Percentiles rank a stretch among this genome's conserved stretches.
Evolutionary conservation across 495 filamentous ascomycete genomes (phyloP).

Genomic region (Aspergillus carlsbadensis): DNA sequence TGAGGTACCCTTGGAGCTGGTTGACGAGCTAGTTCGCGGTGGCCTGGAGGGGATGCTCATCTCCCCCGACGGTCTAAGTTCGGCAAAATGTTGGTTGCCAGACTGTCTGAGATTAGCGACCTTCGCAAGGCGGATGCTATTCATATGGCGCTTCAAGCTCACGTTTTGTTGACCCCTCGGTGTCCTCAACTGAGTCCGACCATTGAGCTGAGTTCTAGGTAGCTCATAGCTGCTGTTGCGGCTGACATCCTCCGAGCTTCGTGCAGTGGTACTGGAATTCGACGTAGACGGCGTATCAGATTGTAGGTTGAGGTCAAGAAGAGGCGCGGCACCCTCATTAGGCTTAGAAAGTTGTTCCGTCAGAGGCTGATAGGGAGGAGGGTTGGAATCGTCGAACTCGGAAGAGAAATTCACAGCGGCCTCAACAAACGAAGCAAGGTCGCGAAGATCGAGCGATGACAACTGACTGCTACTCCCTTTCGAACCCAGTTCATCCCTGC

Average conservation of each 20-base stretch:
- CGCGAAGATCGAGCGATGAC: slow-evolving; percentile 34
- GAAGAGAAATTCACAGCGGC: slow-evolving; percentile 32
- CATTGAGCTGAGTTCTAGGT: background rate
- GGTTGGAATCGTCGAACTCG: slow-evolving; percentile 27
- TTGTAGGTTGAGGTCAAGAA: background rate
- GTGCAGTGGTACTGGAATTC: background rate
- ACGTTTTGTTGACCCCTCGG: background rate
- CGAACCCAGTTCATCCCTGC: slow-evolving; percentile 8
- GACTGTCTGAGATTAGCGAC: slow-evolving; percentile 1
- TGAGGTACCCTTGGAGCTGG: slow-evolving; percentile 10
- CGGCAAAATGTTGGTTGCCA: background rate
- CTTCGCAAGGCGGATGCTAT: background rate
- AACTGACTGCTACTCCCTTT: slow-evolving; percentile 22
- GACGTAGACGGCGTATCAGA: background rate
- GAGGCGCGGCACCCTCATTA: background rate
- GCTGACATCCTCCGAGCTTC: background rate
- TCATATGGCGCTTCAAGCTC: background rate
- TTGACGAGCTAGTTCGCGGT: slow-evolving; percentile 4
- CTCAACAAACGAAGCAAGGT: slow-evolving; percentile 38
- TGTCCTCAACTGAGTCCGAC: background rate
- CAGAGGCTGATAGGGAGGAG: slow-evolving; percentile 31
- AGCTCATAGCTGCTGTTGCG: background rate
- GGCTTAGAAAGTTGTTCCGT: background rate
- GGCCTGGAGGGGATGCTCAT: background rate
- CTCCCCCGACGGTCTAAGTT: background rate